Conservation (phyloP, 495 filamentous ascomycete species). For the Sabuloglossum arenarium region DNA sequence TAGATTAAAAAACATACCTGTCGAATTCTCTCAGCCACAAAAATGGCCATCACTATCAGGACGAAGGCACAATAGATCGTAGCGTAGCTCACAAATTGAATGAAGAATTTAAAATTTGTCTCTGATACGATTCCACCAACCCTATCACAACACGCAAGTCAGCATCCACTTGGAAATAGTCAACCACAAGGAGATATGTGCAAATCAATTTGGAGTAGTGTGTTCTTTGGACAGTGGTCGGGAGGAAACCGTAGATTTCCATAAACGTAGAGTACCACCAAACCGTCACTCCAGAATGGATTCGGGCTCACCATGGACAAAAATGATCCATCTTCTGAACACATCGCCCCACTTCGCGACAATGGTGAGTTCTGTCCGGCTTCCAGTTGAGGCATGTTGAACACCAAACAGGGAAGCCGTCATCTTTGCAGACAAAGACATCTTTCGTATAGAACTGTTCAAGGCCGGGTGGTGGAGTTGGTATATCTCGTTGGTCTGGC, state of each 20-base stretch:
- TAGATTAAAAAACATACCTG: constrained; percentile 9
- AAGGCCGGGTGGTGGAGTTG: constrained; percentile 13
- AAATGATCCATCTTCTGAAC: constrained; percentile 84
- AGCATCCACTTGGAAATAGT: neutral
- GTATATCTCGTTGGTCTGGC: neutral
- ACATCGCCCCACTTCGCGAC: constrained; percentile 58
- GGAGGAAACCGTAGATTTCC: neutral
- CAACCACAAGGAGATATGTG: neutral
- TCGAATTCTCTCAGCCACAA: constrained; percentile 24
- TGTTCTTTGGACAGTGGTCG: neutral
- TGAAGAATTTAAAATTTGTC: constrained; percentile 71
- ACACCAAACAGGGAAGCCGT: constrained; percentile 69
- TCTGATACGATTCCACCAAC: constrained; percentile 79
- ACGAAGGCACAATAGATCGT: constrained; percentile 41
- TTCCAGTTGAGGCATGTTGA: constrained; percentile 63
- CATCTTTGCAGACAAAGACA: constrained; percentile 58
- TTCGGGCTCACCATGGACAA: constrained; percentile 52
- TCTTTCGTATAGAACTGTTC: constrained; percentile 54
- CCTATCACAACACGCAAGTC: constrained; percentile 20
- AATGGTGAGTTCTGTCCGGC: constrained; percentile 68
- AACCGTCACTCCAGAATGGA: neutral
- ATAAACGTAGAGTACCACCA: neutral
- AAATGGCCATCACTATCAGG: constrained; percentile 36
- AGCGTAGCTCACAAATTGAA: constrained; percentile 62
- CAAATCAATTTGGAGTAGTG: neutral